Evolutionary conservation across 768 basidiomycete genomes (phyloP).

Genomic region (Lentinula guzmanii): DNA sequence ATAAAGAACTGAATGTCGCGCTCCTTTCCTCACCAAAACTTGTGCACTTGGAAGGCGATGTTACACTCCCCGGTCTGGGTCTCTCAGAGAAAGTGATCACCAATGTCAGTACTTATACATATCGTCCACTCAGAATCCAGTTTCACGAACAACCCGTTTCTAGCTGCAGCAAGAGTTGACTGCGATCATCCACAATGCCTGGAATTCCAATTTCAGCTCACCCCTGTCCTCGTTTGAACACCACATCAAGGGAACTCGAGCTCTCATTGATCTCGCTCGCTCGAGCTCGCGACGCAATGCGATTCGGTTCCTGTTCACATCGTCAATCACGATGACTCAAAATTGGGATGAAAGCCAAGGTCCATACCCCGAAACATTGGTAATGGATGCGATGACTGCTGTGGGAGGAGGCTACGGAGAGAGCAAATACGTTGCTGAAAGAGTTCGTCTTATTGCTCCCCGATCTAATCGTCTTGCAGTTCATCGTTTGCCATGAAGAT

Average conservation of each 20-base stretch:
- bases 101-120: too few relatives aligned
- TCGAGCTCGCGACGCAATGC: constrained; percentile 5
- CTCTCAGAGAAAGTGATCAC: too few relatives aligned
- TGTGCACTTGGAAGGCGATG: constrained; percentile 15
- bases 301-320: constrained; percentile 22
- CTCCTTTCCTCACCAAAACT: constrained; percentile 6
- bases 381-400: constrained; percentile 16
- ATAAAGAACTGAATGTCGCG: constrained; percentile 8
- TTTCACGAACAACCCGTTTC: not conserved
- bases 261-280: constrained; percentile 26
- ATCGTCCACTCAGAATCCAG: not conserved
- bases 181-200: constrained; percentile 27
- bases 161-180: constrained; percentile 12
- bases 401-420: constrained; percentile 30
- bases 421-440: constrained; percentile 30
- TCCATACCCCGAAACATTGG: constrained; percentile 19
- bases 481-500: constrained; percentile 9
- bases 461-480: not conserved
- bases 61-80: too few relatives aligned
- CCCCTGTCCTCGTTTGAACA: constrained; percentile 32
- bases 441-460: constrained; percentile 13
- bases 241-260: constrained; percentile 29
- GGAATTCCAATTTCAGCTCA: constrained; percentile 38
- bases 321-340: constrained; percentile 19
- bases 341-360: constrained; percentile 16